Evolutionary conservation across 2,329 filamentous ascomycete genomes (phyloP).

Genomic region (Xylariaceae sp.): DNA sequence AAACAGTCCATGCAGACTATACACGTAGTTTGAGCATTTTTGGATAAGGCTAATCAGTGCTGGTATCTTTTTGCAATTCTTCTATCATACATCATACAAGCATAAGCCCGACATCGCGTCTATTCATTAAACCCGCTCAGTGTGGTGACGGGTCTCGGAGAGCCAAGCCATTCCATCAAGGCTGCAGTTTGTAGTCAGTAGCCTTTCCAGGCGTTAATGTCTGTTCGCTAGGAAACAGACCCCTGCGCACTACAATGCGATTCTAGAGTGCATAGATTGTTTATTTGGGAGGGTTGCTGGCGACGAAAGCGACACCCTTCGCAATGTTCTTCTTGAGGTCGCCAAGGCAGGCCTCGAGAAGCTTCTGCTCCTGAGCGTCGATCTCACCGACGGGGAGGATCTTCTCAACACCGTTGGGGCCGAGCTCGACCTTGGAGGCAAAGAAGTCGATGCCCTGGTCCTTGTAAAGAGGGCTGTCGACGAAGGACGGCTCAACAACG

Average conservation of each 20-base stretch:
- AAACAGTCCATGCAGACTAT: neutral
- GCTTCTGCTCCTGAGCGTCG: slow-evolving; percentile 79
- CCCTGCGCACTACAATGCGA: slow-evolving; percentile 4
- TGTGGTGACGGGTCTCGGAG: no score
- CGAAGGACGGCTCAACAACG: slow-evolving; percentile 91
- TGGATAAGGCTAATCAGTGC: slow-evolving; percentile 3
- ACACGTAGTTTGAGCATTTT: neutral
- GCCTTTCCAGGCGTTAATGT: slow-evolving; percentile 9
- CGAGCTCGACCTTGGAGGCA: slow-evolving; percentile 89
- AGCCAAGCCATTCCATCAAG: slow-evolving; percentile 16
- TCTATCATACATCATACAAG: slow-evolving; percentile 25
- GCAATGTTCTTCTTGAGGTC: slow-evolving; percentile 93
- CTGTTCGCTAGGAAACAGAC: slow-evolving; percentile 9
- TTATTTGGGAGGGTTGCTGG: slow-evolving; percentile 57
- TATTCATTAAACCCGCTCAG: slow-evolving; percentile 10
- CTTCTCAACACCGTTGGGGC: slow-evolving; percentile 92
- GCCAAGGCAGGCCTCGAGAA: slow-evolving; percentile 76
- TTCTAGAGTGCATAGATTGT: slow-evolving; percentile 11
- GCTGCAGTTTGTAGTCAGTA: slow-evolving; percentile 7
- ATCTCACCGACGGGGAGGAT: slow-evolving; percentile 82
- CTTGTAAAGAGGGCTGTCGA: slow-evolving; percentile 97
- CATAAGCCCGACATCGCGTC: slow-evolving; percentile 13
- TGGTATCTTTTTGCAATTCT: slow-evolving; percentile 18
- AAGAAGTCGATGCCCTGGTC: slow-evolving; percentile 98
- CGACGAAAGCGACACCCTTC: slow-evolving; percentile 69